These are phyloP conservation scores for Pelagophyceae sp. DNA, from an alignment of 352 stramenopile genomes.

Conservation along the genomic window DNA sequence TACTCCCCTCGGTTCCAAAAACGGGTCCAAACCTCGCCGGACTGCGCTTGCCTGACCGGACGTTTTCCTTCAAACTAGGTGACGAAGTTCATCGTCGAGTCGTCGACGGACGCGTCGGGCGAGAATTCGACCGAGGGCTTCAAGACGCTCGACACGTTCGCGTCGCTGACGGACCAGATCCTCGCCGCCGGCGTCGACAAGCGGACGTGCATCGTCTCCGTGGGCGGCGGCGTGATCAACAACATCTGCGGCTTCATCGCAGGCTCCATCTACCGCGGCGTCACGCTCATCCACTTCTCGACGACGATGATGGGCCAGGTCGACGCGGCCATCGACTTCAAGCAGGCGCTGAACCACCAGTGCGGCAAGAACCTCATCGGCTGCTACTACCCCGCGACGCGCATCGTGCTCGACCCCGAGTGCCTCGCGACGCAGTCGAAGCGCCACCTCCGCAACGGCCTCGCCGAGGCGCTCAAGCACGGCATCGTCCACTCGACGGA, in stretches of 20 bases:
- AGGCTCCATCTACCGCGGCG: constrained; percentile 30
- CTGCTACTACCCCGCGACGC: constrained; percentile 31
- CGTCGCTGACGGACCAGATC: constrained; percentile 21
- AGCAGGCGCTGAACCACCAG: constrained; percentile 33
- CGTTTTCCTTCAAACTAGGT: constrained; percentile 1
- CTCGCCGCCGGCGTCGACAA: constrained; percentile 28
- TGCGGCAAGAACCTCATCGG: constrained; percentile 37
- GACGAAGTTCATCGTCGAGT: constrained; percentile 30
- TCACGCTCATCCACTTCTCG: constrained; percentile 29
- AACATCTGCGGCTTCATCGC: constrained; percentile 32
- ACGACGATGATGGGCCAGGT: constrained; percentile 34
- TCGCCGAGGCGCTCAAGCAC: constrained; percentile 73
- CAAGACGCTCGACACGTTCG: constrained; percentile 30
- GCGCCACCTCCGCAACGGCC: constrained; percentile 57
- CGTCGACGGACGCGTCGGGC: constrained; percentile 29
- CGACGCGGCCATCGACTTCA: constrained; percentile 36
- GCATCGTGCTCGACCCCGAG: constrained; percentile 59
- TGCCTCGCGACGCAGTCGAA: constrained; percentile 64
- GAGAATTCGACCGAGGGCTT: constrained; percentile 28
- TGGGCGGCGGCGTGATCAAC: constrained; percentile 32
- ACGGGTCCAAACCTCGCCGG: no score
- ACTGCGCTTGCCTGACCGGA: constrained; percentile 6
- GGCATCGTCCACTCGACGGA: constrained; percentile 33
- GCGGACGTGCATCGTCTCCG: constrained; percentile 32
- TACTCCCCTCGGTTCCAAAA: no score